Base-by-base conservation (phyloP, 2,329 filamentous ascomycete genomes). In the Fusarium coicis region DNA sequence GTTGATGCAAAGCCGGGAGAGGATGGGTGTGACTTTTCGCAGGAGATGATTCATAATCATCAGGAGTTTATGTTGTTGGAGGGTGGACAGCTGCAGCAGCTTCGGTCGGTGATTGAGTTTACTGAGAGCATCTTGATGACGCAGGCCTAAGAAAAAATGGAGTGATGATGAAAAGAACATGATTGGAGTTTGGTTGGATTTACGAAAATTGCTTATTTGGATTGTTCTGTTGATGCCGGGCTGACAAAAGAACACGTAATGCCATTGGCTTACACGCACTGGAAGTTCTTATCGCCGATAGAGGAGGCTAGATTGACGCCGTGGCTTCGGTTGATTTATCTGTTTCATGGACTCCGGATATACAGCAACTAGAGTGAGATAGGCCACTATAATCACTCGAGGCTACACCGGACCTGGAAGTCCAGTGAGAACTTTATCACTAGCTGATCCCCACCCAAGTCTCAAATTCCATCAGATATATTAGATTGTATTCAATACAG, bases 1-100 rank as follows among this genome's bases (percentile, higher is more conserved):
- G 52, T 73, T 4, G 52, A 58, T 7, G 37, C 53, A 4, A 36
- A 26, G 21, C 7, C 40, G 3, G 23, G 32, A 4, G 49, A 60
- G 12, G 34, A 53, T 8, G 36, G 37, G 0, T 7, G n/a, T 4
- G 16, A 21, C 0, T 68, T 55, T 14, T 62, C 73, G 15, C 26
- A 19, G 10, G 43, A 67, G 32, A 67, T 73, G 66, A 56, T 70
- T 28, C 37, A 64, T 3, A 72, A 76, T 2, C 74, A 76, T 37
- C 76, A 75, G 15, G 50, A 66, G 11, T 61, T 55, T 5, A 32
- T 74, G 10, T 32, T 77, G 9, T 18, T 53, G 1, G 64, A 73
- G 18, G 71, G 70, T 0, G 70, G 75, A 1, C 52, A 62, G 10
- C 10, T 77, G 16, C 37, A 64, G 8, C 60, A 71, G 34, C 37